Conservation (phyloP, 129 eudicot species). For the Ambrosia artemisiifolia region DNA sequence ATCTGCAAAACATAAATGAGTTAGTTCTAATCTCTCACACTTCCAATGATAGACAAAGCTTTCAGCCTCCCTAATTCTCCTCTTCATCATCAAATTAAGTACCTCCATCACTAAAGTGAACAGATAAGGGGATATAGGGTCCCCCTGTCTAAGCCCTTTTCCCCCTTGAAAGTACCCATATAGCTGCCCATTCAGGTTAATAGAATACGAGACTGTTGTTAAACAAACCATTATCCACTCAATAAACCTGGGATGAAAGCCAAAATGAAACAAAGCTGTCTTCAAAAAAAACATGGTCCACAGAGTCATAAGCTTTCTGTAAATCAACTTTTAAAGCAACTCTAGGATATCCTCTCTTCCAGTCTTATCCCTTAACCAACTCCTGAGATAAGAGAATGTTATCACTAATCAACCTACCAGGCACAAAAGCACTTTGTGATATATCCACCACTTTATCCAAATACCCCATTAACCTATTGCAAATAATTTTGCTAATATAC, state of each 20-base stretch:
- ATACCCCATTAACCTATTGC: not conserved
- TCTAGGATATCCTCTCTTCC: not conserved
- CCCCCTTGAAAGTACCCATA: not conserved
- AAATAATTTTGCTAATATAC: not conserved
- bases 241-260: not conserved
- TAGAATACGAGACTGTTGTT: too few relatives aligned
- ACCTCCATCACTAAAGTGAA: not conserved
- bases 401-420: not conserved
- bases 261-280: not conserved
- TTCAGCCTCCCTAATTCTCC: too few relatives aligned
- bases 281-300: not conserved
- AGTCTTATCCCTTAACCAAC: not conserved
- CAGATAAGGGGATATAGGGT: not conserved
- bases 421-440: not conserved
- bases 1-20: not conserved
- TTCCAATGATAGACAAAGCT: conserved; percentile 1
- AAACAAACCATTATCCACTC: not conserved
- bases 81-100: not conserved
- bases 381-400: not conserved
- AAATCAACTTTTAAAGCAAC: not conserved
- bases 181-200: not conserved
- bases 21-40: not conserved
- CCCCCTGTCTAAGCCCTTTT: not conserved
- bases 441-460: not conserved
- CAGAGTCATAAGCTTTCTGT: not conserved